Base-by-base conservation (phyloP, 805 yeast genomes). In the Zygosaccharomyces bisporus region DNA sequence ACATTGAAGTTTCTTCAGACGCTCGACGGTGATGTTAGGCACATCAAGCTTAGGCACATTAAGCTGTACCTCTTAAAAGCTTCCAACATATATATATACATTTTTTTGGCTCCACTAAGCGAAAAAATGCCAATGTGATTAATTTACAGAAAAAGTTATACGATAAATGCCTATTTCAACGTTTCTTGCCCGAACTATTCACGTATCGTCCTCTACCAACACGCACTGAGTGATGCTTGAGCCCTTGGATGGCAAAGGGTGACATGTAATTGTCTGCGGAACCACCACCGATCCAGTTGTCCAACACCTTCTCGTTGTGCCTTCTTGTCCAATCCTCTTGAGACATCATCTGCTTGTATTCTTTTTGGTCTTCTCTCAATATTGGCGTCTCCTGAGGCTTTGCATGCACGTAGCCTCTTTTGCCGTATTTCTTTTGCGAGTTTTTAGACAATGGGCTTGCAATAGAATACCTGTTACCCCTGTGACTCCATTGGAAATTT, bases 301-400 rank as follows among this genome's bases (percentile, higher is more conserved):
- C 81, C 51, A 89, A 69, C 45, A 85, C 72, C 63, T 90, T 90
- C 58, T 90, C 97, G 56, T 86, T 87, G 57, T 86, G 85, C 57
- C 86, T 76, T 58, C 86, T 77, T 55, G 81, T 83, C 95, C 96
- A 88, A 34, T 82, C 81, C 43, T 90, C 95, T 57, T 86, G 83
- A 62, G 89, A 89, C 47, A 91, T 62, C 1, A 96, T 95, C 63
- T 84, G 81, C 52, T 80, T 79, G 64, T 93, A 93, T 66, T 93
- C 99, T 58, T 85, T 86, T 70, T 93, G 97, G 67, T 93, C 99
- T 64, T 86, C 98, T 56, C 95, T 79, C 45, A 89, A 73, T 38
- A 85, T 74, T 34, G 75, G 74, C 4, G 58, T 56, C 19, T 57
- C 67, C 49, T 74, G 77, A 33, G 77, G 73, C 49, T 81, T 82